A percentile compares a stretch with the other conserved stretches of the same genome.
Conservation (phyloP, 306 rosid genomes). For the Cicer chorassanicum region DNA sequence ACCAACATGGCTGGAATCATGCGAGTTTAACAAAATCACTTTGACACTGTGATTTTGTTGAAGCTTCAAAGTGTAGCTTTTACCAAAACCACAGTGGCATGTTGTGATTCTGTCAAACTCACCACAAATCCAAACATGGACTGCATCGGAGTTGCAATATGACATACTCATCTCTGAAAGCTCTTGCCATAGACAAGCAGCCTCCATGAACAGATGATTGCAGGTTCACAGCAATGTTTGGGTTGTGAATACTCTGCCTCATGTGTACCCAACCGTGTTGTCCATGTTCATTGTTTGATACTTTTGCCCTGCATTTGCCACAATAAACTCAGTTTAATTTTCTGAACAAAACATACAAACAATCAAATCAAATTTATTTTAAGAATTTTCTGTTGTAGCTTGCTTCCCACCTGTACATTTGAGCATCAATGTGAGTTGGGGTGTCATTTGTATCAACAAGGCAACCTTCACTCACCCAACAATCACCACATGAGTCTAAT, state of each 20-base stretch:
- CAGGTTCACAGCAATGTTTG: constrained; percentile 79
- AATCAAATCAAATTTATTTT: not conserved
- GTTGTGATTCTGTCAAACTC: no score
- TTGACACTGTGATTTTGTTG: no score
- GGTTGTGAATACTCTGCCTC: constrained; percentile 92
- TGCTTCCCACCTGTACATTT: constrained; percentile 75
- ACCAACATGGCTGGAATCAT: not conserved
- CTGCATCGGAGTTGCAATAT: not conserved
- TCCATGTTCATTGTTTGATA: constrained; percentile 62
- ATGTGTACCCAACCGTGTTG: constrained; percentile 82
- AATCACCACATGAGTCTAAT: constrained; percentile 82
- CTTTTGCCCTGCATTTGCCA: constrained; percentile 65
- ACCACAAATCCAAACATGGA: no score
- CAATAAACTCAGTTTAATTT: constrained; percentile 3
- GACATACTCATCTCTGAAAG: constrained; percentile 72
- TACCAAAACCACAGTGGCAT: not conserved
- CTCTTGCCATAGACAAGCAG: constrained; percentile 69
- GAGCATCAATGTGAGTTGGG: constrained; percentile 78
- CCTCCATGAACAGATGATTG: constrained; percentile 75
- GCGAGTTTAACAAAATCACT: no score
- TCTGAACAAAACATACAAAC: not conserved
- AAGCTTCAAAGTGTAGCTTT: no score
- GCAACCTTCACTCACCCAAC: constrained; percentile 97
- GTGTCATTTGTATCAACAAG: constrained; percentile 71
- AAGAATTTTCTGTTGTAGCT: not conserved